These are phyloP conservation scores for Akanthomyces dipterigenus DNA, from an alignment of 2,329 filamentous ascomycete species.

Conservation along the genomic window DNA sequence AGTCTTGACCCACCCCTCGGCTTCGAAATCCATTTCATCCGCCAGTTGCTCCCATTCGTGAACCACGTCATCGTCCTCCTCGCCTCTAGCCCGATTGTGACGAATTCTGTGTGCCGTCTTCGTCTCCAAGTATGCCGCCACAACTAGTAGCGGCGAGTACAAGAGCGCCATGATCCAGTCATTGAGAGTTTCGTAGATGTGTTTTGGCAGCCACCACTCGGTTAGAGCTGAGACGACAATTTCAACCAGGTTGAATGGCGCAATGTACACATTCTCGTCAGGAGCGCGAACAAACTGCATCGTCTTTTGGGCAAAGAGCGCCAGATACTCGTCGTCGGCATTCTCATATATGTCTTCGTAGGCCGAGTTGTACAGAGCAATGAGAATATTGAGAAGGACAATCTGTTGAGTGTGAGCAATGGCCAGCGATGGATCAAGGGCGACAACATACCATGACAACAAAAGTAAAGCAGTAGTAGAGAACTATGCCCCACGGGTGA, in stretches of 20 bases:
- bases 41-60: constrained; percentile 91
- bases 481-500: constrained; percentile 84
- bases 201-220: constrained; percentile 89
- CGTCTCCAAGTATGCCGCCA: constrained; percentile 69
- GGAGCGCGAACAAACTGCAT: constrained; percentile 95
- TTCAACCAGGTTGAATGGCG: constrained; percentile 91
- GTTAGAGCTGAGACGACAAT: constrained; percentile 71
- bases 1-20: constrained; percentile 77
- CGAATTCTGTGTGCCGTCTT: constrained; percentile 59
- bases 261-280: constrained; percentile 97
- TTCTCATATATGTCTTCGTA: constrained; percentile 94
- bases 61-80: constrained; percentile 79
- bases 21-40: constrained; percentile 68
- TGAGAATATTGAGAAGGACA: constrained; percentile 87
- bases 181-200: constrained; percentile 72
- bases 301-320: constrained; percentile 86
- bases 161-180: constrained; percentile 80
- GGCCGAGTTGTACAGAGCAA: constrained; percentile 92
- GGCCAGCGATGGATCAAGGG: not conserved
- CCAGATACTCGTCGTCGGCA: constrained; percentile 91
- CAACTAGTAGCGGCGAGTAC: constrained; percentile 75
- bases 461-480: constrained; percentile 98
- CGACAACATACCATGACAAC: constrained; percentile 71
- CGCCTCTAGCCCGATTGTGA: constrained; percentile 69
- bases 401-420: constrained; percentile 30